phyloP scores from a whole-genome alignment of 768 basidiomycete genomes.

The Psilocybe azurescens region DNA sequence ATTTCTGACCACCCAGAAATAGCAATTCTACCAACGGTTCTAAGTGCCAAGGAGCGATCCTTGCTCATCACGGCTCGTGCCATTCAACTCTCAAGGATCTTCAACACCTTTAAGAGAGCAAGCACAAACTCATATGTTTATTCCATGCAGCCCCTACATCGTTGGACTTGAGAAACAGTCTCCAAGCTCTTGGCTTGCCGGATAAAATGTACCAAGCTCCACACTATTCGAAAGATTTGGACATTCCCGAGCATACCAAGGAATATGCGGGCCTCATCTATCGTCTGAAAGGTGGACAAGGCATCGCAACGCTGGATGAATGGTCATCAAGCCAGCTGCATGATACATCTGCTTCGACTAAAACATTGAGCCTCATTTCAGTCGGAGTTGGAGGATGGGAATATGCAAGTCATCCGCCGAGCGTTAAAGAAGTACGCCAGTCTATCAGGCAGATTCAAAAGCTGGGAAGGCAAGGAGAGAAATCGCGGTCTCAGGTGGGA shows the following conservation, averaged over 20 bases:
- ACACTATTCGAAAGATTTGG: slow-evolving; percentile 74
- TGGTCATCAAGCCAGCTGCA: slow-evolving; percentile 44
- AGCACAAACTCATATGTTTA: slow-evolving; percentile 54
- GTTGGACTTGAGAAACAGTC: slow-evolving; percentile 47
- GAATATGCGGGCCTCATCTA: slow-evolving; percentile 86
- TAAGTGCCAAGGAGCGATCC: slow-evolving; percentile 19
- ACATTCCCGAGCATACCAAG: slow-evolving; percentile 69
- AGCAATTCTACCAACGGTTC: neutral
- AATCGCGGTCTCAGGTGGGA: slow-evolving; percentile 58
- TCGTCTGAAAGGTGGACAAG: slow-evolving; percentile 66
- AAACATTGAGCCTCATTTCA: slow-evolving; percentile 23
- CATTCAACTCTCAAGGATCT: slow-evolving; percentile 33
- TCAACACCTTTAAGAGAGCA: slow-evolving; percentile 30
- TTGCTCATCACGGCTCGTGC: slow-evolving; percentile 27
- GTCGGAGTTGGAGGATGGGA: slow-evolving; percentile 74
- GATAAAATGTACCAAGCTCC: slow-evolving; percentile 76
- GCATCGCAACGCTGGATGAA: slow-evolving; percentile 60
- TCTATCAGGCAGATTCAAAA: slow-evolving; percentile 23
- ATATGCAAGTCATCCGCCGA: slow-evolving; percentile 75
- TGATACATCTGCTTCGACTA: neutral
- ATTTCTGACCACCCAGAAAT: neutral
- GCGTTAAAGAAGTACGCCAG: slow-evolving; percentile 51
- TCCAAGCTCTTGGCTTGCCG: slow-evolving; percentile 55
- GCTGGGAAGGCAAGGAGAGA: slow-evolving; percentile 11
- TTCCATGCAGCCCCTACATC: slow-evolving; percentile 53